Percentiles rank a stretch among this genome's conserved stretches.
These are phyloP conservation scores for Xylaria sp. DNA, from an alignment of 2,329 filamentous ascomycete genomes.

Conservation along the genomic window DNA sequence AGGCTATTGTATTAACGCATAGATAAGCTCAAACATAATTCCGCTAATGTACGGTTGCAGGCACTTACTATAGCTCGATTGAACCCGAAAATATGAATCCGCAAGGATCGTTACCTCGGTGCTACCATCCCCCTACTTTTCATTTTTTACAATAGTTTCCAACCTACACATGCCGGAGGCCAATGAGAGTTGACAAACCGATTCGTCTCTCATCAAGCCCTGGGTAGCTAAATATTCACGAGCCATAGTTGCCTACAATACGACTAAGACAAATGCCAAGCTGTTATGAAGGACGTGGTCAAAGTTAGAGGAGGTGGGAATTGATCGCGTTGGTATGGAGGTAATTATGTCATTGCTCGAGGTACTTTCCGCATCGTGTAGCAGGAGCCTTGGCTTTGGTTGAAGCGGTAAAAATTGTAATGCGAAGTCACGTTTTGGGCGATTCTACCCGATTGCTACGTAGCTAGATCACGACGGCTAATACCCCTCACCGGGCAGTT, in stretches of 20 bases:
- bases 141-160: conserved; percentile 34
- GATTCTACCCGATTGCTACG: conserved; percentile 67
- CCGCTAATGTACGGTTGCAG: background rate
- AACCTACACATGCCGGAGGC: conserved; percentile 37
- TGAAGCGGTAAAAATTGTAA: conserved; percentile 61
- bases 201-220: conserved; percentile 65
- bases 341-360: conserved; percentile 63
- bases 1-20: background rate
- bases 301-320: conserved; percentile 54
- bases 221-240: conserved; percentile 68
- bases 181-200: background rate
- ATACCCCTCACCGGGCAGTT: conserved; percentile 64
- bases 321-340: conserved; percentile 45
- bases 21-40: background rate
- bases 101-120: background rate
- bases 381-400: conserved; percentile 61
- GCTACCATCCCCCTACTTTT: background rate
- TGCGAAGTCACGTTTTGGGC: conserved; percentile 65
- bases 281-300: conserved; percentile 67
- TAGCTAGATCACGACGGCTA: conserved; percentile 61
- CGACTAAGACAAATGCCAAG: conserved; percentile 65
- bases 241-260: conserved; percentile 67
- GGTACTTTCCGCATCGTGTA: conserved; percentile 64
- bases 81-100: background rate
- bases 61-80: background rate